These are phyloP conservation scores for Thraustochytrium striatum DNA, from an alignment of 352 stramenopile species.

Conservation along the genomic window DNA sequence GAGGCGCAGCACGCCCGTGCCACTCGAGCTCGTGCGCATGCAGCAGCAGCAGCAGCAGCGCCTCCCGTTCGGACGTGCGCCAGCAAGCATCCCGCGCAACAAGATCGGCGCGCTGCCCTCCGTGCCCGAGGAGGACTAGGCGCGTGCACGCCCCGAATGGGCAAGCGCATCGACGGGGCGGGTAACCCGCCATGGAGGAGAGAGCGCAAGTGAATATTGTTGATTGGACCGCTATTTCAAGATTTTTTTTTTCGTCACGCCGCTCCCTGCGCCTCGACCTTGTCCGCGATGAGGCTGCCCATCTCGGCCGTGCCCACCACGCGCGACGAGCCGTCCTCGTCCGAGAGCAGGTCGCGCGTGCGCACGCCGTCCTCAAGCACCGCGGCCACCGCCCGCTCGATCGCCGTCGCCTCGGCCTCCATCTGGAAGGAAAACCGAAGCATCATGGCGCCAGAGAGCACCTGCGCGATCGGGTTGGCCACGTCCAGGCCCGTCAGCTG, in stretches of 20 bases:
- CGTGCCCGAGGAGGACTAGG: too few relatives aligned
- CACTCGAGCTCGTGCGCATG: background rate
- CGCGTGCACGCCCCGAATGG: too few relatives aligned
- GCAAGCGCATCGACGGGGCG: too few relatives aligned
- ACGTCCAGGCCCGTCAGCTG: constrained; percentile 94
- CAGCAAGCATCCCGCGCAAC: too few relatives aligned
- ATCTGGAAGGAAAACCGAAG: constrained; percentile 75
- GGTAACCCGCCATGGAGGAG: too few relatives aligned
- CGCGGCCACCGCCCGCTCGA: constrained; percentile 71
- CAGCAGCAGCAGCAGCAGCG: background rate
- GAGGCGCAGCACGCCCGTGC: background rate
- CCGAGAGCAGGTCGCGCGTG: constrained; percentile 69
- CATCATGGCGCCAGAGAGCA: constrained; percentile 94
- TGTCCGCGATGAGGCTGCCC: constrained; percentile 34
- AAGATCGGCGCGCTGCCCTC: too few relatives aligned
- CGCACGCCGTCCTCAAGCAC: constrained; percentile 73
- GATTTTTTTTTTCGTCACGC: background rate
- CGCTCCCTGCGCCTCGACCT: background rate
- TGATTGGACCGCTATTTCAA: too few relatives aligned
- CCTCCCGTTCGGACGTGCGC: too few relatives aligned
- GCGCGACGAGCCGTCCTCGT: background rate
- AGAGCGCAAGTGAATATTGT: too few relatives aligned
- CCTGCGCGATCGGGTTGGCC: constrained; percentile 94
- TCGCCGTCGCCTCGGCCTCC: constrained; percentile 69
- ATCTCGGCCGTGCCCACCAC: constrained; percentile 27